A percentile compares a stretch with the other conserved stretches of the same genome.
Conservation (phyloP, 306 rosid species). For the Sicyos edulis region DNA sequence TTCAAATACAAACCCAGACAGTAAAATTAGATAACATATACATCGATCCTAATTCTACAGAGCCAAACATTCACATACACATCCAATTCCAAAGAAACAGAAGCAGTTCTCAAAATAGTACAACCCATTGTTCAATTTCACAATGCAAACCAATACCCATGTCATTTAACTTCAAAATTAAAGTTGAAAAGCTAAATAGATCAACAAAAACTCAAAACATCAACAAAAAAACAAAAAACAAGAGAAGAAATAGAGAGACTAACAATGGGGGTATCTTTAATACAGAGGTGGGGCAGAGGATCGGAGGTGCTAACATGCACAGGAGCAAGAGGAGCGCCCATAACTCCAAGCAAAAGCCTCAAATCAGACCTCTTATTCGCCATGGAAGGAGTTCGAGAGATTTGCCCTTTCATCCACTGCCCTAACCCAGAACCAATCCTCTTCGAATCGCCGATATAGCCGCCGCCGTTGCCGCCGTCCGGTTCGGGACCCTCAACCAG, state of each 20-base stretch:
- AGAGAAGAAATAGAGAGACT: slow-evolving; percentile 22
- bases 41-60: neutral
- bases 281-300: slow-evolving; percentile 85
- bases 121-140: neutral
- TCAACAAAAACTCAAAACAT: neutral
- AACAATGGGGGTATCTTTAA: slow-evolving; percentile 91
- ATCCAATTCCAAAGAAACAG: neutral
- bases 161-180: too few relatives aligned
- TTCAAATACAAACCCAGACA: slow-evolving; percentile 1
- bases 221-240: too few relatives aligned
- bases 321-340: slow-evolving; percentile 97
- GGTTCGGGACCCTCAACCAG: slow-evolving; percentile 88
- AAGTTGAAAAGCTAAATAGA: neutral
- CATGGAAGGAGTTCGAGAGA: slow-evolving; percentile 46
- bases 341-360: slow-evolving; percentile 81
- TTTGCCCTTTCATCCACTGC: slow-evolving; percentile 84
- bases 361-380: slow-evolving; percentile 79
- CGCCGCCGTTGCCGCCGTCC: slow-evolving; percentile 36
- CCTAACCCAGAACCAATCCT: slow-evolving; percentile 72
- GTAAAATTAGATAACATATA: neutral
- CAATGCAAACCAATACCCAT: neutral
- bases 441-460: slow-evolving; percentile 58
- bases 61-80: too few relatives aligned
- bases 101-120: slow-evolving; percentile 8
- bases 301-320: slow-evolving; percentile 67